Conservation (phyloP, 768 basidiomycete genomes). For the Leucosporidium scottii region DNA sequence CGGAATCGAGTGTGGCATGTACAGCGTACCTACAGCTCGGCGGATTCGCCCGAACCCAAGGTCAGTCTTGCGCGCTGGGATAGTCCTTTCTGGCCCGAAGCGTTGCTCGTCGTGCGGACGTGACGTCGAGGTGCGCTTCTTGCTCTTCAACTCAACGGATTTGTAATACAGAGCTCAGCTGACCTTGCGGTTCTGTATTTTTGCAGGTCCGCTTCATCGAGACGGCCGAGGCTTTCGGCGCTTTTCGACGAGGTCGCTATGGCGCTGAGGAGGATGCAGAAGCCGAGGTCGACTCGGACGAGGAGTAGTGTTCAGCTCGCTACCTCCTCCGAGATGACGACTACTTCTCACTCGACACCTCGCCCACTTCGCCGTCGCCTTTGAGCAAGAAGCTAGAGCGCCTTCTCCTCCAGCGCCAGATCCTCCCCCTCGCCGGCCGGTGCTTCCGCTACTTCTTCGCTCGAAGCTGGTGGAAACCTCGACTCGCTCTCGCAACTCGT, state of each 20-base stretch:
- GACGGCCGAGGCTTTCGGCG: constrained; percentile 27
- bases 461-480: constrained; percentile 17
- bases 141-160: no score
- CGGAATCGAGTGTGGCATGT: constrained; percentile 31
- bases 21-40: not conserved
- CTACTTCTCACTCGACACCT: no score
- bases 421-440: no score
- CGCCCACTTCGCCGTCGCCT: no score
- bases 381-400: no score
- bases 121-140: constrained; percentile 4
- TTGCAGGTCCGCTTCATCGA: constrained; percentile 28
- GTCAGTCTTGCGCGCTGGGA: constrained; percentile 26
- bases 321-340: no score
- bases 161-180: not conserved
- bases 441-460: no score
- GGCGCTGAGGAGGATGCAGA: constrained; percentile 26
- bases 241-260: constrained; percentile 21
- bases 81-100: constrained; percentile 26
- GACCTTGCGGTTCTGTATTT: not conserved
- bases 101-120: constrained; percentile 21
- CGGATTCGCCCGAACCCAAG: not conserved
- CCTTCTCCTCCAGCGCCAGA: no score
- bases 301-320: no score
- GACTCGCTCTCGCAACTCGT: constrained; percentile 29
- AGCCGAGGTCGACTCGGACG: constrained; percentile 7